Base-by-base conservation (phyloP, 2,329 filamentous ascomycete species). In the Aureobasidium sp. region DNA sequence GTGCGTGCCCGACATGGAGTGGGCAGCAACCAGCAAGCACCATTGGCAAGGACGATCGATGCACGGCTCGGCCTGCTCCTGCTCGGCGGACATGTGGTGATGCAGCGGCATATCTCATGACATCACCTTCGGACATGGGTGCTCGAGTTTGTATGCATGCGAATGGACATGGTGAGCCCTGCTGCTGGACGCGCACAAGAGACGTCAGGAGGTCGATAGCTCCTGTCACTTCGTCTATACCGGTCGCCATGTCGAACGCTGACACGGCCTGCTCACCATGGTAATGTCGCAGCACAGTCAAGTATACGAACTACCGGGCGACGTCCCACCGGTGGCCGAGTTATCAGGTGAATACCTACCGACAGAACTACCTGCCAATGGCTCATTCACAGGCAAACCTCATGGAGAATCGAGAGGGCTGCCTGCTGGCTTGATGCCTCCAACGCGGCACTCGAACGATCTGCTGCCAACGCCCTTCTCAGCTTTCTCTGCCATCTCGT, bases 121-220 rank as follows among this genome's bases (percentile, higher is more conserved):
- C 53, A 57, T 57, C 53, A 57, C 51, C 22, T 53, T 55, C 51
- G 51, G 51, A 55, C 51, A 55, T 55, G 51, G 51, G 51, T 55
- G 31, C 31, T 29, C 37, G 37, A 55, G 22, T 29, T 31, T n/a
- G 37, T 55, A 55, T 55, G 37, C 22, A 20, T 29, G 14, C 11
- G 5, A 20, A 41, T 29, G 37, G n/a, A 25, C 37, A 20, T 15
- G 11, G 20, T 17, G 25, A 55, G 22, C 17, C 51, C 36, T 55
- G 37, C 7, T 55, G 25, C 22, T 20, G 49, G 34, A 52, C 7
- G 11, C 29, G 29, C 47, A 22, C 47, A 34, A 37, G 49, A 15
- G 25, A 55, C 37, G 12, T 44, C 53, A 20, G 22, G 27, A 25
- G 25, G 39, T 22, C 44, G 41, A 25, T 22, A 25, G 17, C 20